Evolutionary conservation across 176 grass and related monocot genomes (phyloP), one percentile per base, ranked within the genome.

Genomic region (Aegilops bicornis): DNA sequence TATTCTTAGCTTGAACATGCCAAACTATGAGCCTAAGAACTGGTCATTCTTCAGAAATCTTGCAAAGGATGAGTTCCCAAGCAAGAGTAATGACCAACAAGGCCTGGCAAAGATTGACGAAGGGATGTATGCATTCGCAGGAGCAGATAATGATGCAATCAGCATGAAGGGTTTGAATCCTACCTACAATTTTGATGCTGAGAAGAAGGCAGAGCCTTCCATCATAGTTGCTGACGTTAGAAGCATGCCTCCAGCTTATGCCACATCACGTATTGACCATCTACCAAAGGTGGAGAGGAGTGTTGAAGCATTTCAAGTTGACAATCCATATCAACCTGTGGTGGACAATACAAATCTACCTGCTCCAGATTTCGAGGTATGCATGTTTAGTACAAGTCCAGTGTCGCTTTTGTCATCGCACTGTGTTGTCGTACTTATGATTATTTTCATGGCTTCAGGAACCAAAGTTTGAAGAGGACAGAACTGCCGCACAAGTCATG

Each of bases 21-120:
- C 78, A 84, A 99, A 43, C 69, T 77, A 77, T 77, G 73, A 77
- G 73, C 73, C 73, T 32, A 54, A 77, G 73, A 77, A 83, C 8
- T 99, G 97, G 97, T 97, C 94, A 80, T 99, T 94, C 77, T 99
- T 99, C 85, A 99, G 97, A 96, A 94, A 97, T 99, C 73, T 77
- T 77, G 73, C 73, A 54, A 77, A 77, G 50, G 73, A 77, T 56
- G 73, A 77, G 73, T 77, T 99, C 86, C 85, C 68, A 54, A 91
- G 64, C 29, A 96, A 94, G 68, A 91, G 83, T 83, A 86, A 93
- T 85, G 92, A 89, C 73, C 92, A 90, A 64, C 92, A 90, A 69
- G 89, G 91, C 80, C 81, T 93, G 82, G 20, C 68, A 72, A 90
- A 83, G 77, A 93, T 96, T 61, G 91, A 85, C 2, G 82, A 89